phyloP scores from a whole-genome alignment of 176 grass and related monocot genomes.

The Hyparrhenia diplandra region DNA sequence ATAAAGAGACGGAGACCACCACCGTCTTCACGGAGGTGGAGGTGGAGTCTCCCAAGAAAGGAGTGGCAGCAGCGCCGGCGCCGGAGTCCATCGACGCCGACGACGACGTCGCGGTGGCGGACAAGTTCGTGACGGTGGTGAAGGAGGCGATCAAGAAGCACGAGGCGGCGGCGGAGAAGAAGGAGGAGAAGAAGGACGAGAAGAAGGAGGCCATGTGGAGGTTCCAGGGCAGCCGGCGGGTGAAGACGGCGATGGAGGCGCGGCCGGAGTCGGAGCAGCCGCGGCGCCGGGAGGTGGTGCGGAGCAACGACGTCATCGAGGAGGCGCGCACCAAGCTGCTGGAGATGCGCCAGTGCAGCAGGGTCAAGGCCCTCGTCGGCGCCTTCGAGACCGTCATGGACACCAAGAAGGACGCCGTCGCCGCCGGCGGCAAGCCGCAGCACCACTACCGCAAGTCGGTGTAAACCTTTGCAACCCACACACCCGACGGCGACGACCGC shows the following conservation, averaged over 20 bases:
- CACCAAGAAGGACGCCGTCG: neutral
- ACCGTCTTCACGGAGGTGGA: neutral
- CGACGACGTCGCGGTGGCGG: neutral
- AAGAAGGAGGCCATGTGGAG: neutral
- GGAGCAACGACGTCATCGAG: slow-evolving; percentile 73
- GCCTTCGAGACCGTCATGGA: slow-evolving; percentile 83
- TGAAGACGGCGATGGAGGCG: slow-evolving; percentile 49
- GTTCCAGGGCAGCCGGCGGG: slow-evolving; percentile 39
- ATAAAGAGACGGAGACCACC: neutral
- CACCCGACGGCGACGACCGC: no score
- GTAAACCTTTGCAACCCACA: neutral
- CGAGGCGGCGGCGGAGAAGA: neutral
- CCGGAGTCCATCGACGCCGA: neutral
- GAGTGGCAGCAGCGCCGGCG: neutral
- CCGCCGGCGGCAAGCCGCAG: neutral
- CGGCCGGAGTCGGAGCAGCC: slow-evolving; percentile 25
- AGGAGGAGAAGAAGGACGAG: no score
- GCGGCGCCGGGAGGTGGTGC: slow-evolving; percentile 29
- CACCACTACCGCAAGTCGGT: neutral
- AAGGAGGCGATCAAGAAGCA: slow-evolving; percentile 26
- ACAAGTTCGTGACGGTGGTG: slow-evolving; percentile 32
- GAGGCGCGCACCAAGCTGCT: slow-evolving; percentile 62
- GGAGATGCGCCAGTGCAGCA: slow-evolving; percentile 57
- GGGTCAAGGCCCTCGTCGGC: slow-evolving; percentile 64
- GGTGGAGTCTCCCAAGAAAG: slow-evolving; percentile 25